Evolutionary conservation across 331 rosid genomes (phyloP), one percentile per base, ranked within the genome.

Genomic region (Dryas integrifolia): DNA sequence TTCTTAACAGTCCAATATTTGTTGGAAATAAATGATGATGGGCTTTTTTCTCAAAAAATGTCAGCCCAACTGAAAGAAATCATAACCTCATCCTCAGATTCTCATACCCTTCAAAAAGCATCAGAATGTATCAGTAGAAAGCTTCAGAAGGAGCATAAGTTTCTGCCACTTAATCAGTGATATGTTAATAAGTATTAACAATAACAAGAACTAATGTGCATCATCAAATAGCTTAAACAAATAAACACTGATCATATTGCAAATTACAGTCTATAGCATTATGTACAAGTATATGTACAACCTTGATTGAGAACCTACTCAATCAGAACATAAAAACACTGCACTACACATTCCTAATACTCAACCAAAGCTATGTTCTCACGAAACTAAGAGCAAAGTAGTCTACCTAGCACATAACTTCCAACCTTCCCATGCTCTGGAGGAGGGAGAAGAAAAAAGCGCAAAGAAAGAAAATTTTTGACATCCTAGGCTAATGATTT

Each of bases 241-340:
- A 0, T 5, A 8, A 48, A 50, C 12, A 7, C n/a, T 8, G 55
- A 72, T 55, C 71, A 69, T 67, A 47, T 18, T 39, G 64, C 64
- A 71, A 62, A 72, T 18, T 67, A 52, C 63, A 62, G 65, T 61
- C 56, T 68, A 63, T 77, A 68, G 24, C 44, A 63, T 81, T 59
- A 77, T 82, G 56, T 77, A 82, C 82, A 77, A n/a, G 55, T 43
- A 53, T 77, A 73, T 77, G 58, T 67, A 82, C 82, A 82, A 43
- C 77, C 66, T 41, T 38, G 69, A 38, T 9, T 26, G 38, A 59
- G 60, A 46, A 76, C 65, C 67, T 65, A 75, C 71, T 53, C 62
- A 77, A 65, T 46, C 50, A 38, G 14, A 49, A 44, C 14, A 59
- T 21, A 26, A 21, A 9, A 80, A 45, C 49, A 13, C 49, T 61